Evolutionary conservation across 345 rosid species (phyloP), one percentile per base, ranked within the genome.

Genomic region (Microthlaspi erraticum): DNA sequence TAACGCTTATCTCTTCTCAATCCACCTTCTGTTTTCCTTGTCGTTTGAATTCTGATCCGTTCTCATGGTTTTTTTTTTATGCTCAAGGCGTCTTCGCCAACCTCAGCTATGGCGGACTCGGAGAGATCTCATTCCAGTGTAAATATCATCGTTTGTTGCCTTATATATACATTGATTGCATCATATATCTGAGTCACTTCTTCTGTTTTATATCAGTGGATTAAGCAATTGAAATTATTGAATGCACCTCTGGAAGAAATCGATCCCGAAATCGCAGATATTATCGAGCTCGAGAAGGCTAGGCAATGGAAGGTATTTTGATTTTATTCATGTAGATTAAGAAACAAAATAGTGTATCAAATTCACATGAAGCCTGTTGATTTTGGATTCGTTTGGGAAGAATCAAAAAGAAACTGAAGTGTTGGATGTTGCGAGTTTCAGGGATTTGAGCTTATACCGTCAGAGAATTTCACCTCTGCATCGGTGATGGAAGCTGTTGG

Each of bases 401-500:
- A 26, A 26, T 23, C n/a, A n/a, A n/a, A n/a, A n/a, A n/a, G n/a
- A n/a, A n/a, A n/a, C n/a, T n/a, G n/a, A n/a, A n/a, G n/a, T n/a
- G n/a, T n/a, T n/a, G n/a, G n/a, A n/a, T n/a, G n/a, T n/a, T n/a
- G n/a, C n/a, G n/a, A n/a, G n/a, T n/a, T n/a, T 46, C 57, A 93
- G 98, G 98, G 97, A 64, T 78, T 93, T 33, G 98, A 93, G 68
- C 94, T 91, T 48, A 91, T 93, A 66, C 96, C 98, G 3, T 93
- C 97, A 0, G 98, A 93, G 86, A 93, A 93, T 65, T 93, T 93
- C 78, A 91, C 98, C 1, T 93, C 98, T 4, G 69, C 86, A 19
- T 90, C 98, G 0, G 98, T 93, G 65, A 90, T 93, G 97, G 86
- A 88, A 91, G 97, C 96, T 12, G 97, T 93, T 68, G 98, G 98